These are phyloP conservation scores for Leccinum ochraceum DNA, from an alignment of 768 basidiomycete species.

Conservation along the genomic window DNA sequence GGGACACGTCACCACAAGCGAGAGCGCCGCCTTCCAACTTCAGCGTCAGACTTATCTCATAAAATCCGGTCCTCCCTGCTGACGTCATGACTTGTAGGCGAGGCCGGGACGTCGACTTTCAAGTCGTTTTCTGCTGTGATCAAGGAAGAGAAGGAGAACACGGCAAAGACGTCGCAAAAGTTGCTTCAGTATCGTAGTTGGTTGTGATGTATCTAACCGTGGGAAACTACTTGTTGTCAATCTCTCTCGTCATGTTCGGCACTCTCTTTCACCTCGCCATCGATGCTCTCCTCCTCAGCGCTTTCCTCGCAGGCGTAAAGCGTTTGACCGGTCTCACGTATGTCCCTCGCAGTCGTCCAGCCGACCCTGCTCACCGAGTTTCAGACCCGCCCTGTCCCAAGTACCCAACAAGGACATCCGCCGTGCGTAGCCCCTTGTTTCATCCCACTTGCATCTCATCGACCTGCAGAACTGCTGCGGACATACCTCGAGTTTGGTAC, in stretches of 20 bases:
- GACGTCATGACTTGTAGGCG: constrained; percentile 40
- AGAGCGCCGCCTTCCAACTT: constrained; percentile 77
- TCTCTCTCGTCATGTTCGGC: constrained; percentile 27
- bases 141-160: constrained; percentile 75
- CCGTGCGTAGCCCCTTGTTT: constrained; percentile 51
- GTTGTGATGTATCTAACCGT: constrained; percentile 19
- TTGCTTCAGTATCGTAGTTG: constrained; percentile 33
- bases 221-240: constrained; percentile 12
- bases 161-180: constrained; percentile 39
- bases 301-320: constrained; percentile 82
- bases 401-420: constrained; percentile 90
- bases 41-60: constrained; percentile 46
- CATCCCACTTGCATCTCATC: constrained; percentile 2
- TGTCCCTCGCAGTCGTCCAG: constrained; percentile 27
- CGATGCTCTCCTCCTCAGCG: constrained; percentile 77
- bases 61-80: constrained; percentile 16
- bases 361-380: constrained; percentile 1
- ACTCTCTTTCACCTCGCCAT: constrained; percentile 62
- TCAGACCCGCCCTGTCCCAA: constrained; percentile 69
- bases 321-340: constrained; percentile 87
- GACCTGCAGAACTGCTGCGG: constrained; percentile 58
- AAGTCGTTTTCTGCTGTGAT: constrained; percentile 69
- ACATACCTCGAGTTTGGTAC: constrained; percentile 81
- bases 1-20: constrained; percentile 76
- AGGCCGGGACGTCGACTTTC: constrained; percentile 65